A percentile compares a stretch with the other conserved stretches of the same genome.
Conservation (phyloP, 495 filamentous ascomycete species). For the Choiromyces venosus region DNA sequence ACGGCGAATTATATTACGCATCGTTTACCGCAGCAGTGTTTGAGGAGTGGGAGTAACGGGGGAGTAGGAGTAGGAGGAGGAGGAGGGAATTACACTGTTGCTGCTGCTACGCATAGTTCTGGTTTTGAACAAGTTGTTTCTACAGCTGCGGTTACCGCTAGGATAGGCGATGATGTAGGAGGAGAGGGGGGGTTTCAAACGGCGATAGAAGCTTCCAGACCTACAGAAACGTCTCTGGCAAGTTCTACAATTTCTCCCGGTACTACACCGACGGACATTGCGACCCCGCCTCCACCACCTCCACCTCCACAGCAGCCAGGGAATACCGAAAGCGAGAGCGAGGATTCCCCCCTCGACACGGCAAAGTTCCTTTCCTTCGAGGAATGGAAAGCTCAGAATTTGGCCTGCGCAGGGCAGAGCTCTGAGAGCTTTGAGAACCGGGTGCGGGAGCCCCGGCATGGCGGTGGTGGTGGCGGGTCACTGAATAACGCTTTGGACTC, state of each 20-base stretch:
- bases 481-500: slow-evolving; percentile 59
- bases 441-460: slow-evolving; percentile 44
- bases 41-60: slow-evolving; percentile 46
- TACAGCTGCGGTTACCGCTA: slow-evolving; percentile 2
- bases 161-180: slow-evolving; percentile 17
- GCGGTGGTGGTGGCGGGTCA: slow-evolving; percentile 44
- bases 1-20: slow-evolving; percentile 80
- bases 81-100: not conserved
- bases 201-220: slow-evolving; percentile 19
- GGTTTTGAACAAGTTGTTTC: not conserved
- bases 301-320: slow-evolving; percentile 14
- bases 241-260: slow-evolving; percentile 13
- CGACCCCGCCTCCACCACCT: slow-evolving; percentile 10
- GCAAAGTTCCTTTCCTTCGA: slow-evolving; percentile 93
- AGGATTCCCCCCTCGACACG: slow-evolving; percentile 70
- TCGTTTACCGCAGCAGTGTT: slow-evolving; percentile 69
- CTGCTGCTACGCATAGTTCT: slow-evolving; percentile 13
- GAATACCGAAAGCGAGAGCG: slow-evolving; percentile 46
- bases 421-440: slow-evolving; percentile 62
- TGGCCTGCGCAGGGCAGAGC: slow-evolving; percentile 79
- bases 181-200: slow-evolving; percentile 13
- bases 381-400: slow-evolving; percentile 94
- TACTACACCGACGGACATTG: slow-evolving; percentile 7
- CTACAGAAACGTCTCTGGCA: slow-evolving; percentile 16
- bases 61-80: slow-evolving; percentile 13